Percentiles rank a stretch among this genome's conserved stretches.
Conservation (phyloP, 352 stramenopile species). For the Thalassiosira exigua region DNA sequence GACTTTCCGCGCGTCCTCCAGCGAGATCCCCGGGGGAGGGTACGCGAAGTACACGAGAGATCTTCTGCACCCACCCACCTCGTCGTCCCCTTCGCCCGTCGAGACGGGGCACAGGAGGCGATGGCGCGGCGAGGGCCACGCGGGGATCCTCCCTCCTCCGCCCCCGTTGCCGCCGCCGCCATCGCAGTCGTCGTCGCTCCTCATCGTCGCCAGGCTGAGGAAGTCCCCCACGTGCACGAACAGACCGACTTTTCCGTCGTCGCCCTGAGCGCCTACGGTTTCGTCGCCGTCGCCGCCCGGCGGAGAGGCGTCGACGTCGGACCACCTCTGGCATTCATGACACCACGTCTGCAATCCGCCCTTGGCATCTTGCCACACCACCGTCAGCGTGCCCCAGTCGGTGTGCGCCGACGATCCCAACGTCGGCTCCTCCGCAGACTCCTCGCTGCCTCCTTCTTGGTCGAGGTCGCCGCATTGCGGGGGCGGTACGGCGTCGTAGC, state of each 20-base stretch:
- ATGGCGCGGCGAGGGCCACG: constrained; percentile 54
- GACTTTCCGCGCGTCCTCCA: constrained; percentile 35
- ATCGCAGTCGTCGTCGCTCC: neutral
- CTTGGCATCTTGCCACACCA: constrained; percentile 80
- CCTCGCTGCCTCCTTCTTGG: constrained; percentile 6
- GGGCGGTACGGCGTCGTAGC: constrained; percentile 63
- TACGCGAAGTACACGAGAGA: constrained; percentile 68
- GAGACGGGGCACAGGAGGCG: constrained; percentile 41
- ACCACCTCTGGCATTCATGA: constrained; percentile 66
- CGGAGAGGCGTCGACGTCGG: constrained; percentile 44
- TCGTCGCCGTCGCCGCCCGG: neutral
- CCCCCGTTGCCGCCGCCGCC: neutral
- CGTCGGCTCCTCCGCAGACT: neutral
- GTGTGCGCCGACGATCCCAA: constrained; percentile 77
- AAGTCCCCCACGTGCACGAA: constrained; percentile 81
- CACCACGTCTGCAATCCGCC: constrained; percentile 81
- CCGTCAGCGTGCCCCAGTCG: constrained; percentile 78
- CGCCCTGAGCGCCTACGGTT: too few relatives aligned
- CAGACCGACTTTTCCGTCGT: constrained; percentile 34
- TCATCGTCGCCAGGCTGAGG: constrained; percentile 61
- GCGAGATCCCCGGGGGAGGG: constrained; percentile 46
- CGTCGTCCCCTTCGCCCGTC: neutral
- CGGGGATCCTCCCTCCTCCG: neutral
- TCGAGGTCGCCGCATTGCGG: neutral
- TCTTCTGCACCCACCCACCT: constrained; percentile 24